phyloP scores from a whole-genome alignment of 2,329 filamentous ascomycete species.

The Calonectria hawksworthii region DNA sequence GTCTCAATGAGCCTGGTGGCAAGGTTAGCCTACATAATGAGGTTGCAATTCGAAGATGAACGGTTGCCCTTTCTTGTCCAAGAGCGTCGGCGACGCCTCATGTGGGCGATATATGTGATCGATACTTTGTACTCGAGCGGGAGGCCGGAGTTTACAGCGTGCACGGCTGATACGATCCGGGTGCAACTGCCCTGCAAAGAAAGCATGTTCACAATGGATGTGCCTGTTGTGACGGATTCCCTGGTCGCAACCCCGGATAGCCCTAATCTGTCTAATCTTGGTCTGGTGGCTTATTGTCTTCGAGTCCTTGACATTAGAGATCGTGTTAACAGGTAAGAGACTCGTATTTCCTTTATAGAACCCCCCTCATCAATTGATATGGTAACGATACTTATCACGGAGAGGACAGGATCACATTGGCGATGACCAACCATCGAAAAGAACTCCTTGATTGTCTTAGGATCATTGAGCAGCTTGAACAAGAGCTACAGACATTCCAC shows the following conservation, averaged over 20 bases:
- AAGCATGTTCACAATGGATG: conserved; percentile 26
- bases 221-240: not conserved
- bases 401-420: too few species aligned
- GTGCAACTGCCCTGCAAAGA: conserved; percentile 21
- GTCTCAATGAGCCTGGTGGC: conserved; percentile 32
- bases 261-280: not conserved
- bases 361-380: too few species aligned
- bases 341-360: too few species aligned
- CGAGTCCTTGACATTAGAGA: conserved; percentile 28
- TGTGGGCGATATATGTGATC: conserved; percentile 40
- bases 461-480: conserved; percentile 18
- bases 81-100: conserved; percentile 35
- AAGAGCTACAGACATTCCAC: conserved; percentile 24
- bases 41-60: conserved; percentile 38
- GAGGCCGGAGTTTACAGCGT: conserved; percentile 27
- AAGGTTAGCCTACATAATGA: conserved; percentile 37
- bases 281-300: conserved; percentile 26
- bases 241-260: not conserved
- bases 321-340: conserved; percentile 31
- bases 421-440: conserved; percentile 35
- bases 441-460: conserved; percentile 27
- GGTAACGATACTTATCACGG: too few species aligned
- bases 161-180: conserved; percentile 17
- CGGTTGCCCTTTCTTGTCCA: conserved; percentile 31
- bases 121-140: conserved; percentile 32